These are phyloP conservation scores for Rosa multiflora DNA, from an alignment of 306 rosid species.

Conservation along the genomic window DNA sequence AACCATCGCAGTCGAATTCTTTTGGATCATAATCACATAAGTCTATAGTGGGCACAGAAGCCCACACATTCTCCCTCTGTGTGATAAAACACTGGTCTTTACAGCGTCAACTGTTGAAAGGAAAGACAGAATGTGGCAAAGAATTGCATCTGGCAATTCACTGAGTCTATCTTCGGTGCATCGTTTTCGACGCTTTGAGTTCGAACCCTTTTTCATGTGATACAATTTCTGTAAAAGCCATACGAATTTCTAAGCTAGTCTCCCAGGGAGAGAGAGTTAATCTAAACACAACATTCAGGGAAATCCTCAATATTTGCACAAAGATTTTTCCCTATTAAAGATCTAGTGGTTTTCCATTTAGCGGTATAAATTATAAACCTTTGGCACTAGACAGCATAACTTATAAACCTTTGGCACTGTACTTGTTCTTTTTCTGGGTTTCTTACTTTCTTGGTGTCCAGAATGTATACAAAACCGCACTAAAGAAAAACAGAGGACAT, in stretches of 20 bases:
- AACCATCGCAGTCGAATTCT: not conserved
- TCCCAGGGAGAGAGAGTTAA: too few species aligned
- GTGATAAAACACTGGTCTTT: not conserved
- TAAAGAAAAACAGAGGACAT: not conserved
- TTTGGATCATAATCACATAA: not conserved
- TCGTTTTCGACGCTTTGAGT: not conserved
- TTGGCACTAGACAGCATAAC: not conserved
- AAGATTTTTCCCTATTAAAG: not conserved
- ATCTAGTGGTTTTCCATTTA: not conserved
- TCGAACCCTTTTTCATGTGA: not conserved
- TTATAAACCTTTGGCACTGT: not conserved
- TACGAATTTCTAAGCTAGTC: not conserved
- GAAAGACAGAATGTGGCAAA: not conserved
- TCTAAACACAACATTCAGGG: not conserved
- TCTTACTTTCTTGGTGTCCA: not conserved
- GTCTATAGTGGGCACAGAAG: not conserved
- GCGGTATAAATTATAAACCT: not conserved
- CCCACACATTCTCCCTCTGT: not conserved
- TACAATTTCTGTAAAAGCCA: not conserved
- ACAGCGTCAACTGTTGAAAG: slow-evolving; percentile 4
- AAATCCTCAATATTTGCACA: not conserved
- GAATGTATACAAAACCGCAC: not conserved
- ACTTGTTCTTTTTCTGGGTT: not conserved
- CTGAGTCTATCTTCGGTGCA: not conserved
- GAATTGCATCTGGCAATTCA: not conserved